Conservation (phyloP, 2,329 filamentous ascomycete species). For the Trichoderma sp. region DNA sequence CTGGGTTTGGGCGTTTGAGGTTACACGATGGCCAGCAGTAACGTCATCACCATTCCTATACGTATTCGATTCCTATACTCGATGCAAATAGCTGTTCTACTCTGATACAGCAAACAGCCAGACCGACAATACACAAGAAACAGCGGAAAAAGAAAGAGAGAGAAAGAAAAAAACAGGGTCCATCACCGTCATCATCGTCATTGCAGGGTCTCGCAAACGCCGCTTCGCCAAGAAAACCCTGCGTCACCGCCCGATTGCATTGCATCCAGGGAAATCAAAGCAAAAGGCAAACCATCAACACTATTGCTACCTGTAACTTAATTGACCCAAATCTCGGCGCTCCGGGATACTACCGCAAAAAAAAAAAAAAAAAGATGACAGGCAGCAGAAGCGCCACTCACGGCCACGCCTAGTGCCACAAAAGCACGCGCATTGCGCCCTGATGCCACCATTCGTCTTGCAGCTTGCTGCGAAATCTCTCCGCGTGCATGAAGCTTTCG, state of each 20-base stretch:
- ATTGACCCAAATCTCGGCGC: background rate
- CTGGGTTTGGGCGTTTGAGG: background rate
- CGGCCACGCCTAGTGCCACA: constrained; percentile 1
- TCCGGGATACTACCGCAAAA: background rate
- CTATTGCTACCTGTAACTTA: background rate
- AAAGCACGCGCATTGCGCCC: background rate
- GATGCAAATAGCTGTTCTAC: too few relatives aligned
- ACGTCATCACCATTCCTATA: too few relatives aligned
- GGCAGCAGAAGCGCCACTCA: background rate
- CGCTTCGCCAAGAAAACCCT: background rate
- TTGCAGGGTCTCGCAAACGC: background rate
- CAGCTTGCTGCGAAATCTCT: background rate
- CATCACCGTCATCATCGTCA: background rate
- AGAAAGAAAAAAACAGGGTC: background rate
- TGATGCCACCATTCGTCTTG: background rate
- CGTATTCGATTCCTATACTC: too few relatives aligned
- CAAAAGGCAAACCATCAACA: background rate
- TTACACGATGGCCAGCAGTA: background rate
- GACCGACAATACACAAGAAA: background rate
- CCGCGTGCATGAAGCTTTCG: background rate
- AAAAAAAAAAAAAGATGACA: background rate
- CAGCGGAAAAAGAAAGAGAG: background rate
- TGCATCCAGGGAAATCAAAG: background rate
- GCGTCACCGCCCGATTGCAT: background rate
- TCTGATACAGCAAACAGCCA: background rate